Conservation (phyloP, 139 green algal genomes). For the Chlorella sp. region DNA sequence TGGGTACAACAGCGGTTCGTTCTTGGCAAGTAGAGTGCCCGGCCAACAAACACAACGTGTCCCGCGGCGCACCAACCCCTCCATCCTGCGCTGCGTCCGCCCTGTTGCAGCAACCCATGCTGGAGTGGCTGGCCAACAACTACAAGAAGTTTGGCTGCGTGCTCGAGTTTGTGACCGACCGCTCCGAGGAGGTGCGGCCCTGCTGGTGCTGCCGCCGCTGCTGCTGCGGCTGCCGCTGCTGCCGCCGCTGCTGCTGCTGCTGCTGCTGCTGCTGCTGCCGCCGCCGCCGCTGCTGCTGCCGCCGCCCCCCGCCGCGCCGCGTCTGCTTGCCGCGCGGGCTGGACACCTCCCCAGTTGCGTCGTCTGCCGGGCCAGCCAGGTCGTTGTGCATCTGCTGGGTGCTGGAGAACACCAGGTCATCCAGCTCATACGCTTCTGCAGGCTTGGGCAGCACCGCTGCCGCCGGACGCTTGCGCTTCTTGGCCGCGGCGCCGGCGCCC, state of each 20-base stretch:
- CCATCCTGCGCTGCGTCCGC: background rate
- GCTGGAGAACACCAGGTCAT: slow-evolving; percentile 5
- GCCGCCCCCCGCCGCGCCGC: no score
- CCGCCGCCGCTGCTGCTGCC: no score
- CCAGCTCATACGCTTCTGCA: slow-evolving; percentile 28
- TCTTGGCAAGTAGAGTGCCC: no score
- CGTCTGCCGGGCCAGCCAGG: no score
- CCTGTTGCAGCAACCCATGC: slow-evolving; percentile 60
- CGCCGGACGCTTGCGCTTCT: slow-evolving; percentile 39
- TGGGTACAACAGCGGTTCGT: no score
- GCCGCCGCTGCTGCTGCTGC: no score
- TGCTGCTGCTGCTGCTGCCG: no score
- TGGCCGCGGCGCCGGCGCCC: background rate
- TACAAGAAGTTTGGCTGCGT: slow-evolving; percentile 99
- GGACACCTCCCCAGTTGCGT: slow-evolving; percentile 58
- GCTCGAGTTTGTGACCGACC: slow-evolving; percentile 95
- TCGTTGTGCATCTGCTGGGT: no score
- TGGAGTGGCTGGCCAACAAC: slow-evolving; percentile 98
- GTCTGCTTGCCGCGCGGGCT: no score
- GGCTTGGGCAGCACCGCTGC: slow-evolving; percentile 24
- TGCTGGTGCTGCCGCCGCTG: no score
- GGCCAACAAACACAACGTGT: no score
- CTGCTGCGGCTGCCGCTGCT: no score
- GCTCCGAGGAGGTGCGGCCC: slow-evolving; percentile 55
- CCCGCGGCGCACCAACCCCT: background rate